Evolutionary conservation across 441 rosid species (phyloP).

Genomic region (Euphorbia neoarborescens): DNA sequence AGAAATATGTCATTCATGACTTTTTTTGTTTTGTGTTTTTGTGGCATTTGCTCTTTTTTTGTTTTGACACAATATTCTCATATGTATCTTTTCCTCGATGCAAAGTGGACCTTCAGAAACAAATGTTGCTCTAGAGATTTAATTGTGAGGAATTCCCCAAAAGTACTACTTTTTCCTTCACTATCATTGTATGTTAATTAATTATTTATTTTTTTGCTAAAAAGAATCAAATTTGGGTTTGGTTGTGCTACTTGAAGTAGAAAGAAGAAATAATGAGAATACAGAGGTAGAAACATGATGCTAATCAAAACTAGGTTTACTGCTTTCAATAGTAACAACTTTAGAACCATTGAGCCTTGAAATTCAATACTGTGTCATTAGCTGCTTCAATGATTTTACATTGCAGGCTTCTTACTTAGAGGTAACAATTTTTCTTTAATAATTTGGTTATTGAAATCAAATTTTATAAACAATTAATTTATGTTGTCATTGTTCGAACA

Average conservation of each 20-base stretch:
- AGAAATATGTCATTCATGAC: too few relatives aligned
- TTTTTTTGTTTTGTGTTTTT: too few relatives aligned
- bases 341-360: conserved; percentile 70
- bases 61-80: too few relatives aligned
- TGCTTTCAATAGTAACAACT: conserved; percentile 62
- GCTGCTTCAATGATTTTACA: conserved; percentile 79
- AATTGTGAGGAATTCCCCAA: conserved; percentile 67
- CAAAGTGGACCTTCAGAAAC: too few relatives aligned
- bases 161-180: conserved; percentile 35
- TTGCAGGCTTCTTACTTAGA: conserved; percentile 84
- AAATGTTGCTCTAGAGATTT: too few relatives aligned
- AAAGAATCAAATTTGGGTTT: background rate
- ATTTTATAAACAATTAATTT: too few relatives aligned
- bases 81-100: too few relatives aligned
- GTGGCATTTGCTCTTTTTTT: too few relatives aligned
- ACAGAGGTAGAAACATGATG: conserved; percentile 66
- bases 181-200: background rate
- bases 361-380: conserved; percentile 82
- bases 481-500: too few relatives aligned
- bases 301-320: conserved; percentile 60
- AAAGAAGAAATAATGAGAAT: conserved; percentile 35
- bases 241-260: conserved; percentile 57
- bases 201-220: background rate
- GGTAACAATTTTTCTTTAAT: conserved; percentile 35
- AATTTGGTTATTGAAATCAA: too few relatives aligned